Base-by-base conservation (phyloP, 2,329 filamentous ascomycete species). In the Aspergillus jensenii region DNA sequence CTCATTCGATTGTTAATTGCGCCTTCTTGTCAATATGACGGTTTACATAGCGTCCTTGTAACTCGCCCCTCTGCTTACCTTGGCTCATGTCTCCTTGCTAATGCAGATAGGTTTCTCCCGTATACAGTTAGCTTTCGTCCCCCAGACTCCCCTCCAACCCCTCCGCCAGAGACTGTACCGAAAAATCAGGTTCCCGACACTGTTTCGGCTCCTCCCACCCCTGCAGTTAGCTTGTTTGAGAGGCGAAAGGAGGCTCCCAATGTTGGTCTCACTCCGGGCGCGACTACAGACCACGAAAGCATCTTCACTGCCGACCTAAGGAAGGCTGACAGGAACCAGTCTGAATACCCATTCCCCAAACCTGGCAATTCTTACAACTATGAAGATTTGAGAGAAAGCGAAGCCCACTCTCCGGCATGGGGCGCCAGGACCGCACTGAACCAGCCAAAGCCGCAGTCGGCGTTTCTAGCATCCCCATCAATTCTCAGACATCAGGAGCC, bases 121-220 rank as follows among this genome's bases (percentile, higher is more conserved):
- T 93, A 96, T 74, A 98, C 93, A 41, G 82, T 96, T 69, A 88
- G 96, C 74, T 98, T 98, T 74, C 87, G 88, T 66, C 81, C 90
- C 56, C 84, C 75, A 46, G 67, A 69, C 19, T 61, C 65, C 25
- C 15, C 52, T 41, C 33, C 66, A 67, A 52, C 59, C 68, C 60
- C 57, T 81, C 80, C 70, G 70, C 59, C 72, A 67, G 63, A 72
- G 52, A 57, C 60, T 23, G 72, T 52, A 63, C 69, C 62, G 47
- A 56, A 60, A n/a, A 65, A 63, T 50, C 47, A 63, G 54, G 55
- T 47, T 63, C 58, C 71, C 65, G 67, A 66, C 61, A 67, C 64
- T 60, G 68, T 55, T 56, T 69, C 63, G 21, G 58, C 66, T 8
- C 43, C 62, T 4, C 61, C 65, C 27, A 69, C 58, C 48, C 62